A percentile compares a stretch with the other conserved stretches of the same genome.
phyloP scores from a whole-genome alignment of 495 filamentous ascomycete species.

The Xylona heveae region DNA sequence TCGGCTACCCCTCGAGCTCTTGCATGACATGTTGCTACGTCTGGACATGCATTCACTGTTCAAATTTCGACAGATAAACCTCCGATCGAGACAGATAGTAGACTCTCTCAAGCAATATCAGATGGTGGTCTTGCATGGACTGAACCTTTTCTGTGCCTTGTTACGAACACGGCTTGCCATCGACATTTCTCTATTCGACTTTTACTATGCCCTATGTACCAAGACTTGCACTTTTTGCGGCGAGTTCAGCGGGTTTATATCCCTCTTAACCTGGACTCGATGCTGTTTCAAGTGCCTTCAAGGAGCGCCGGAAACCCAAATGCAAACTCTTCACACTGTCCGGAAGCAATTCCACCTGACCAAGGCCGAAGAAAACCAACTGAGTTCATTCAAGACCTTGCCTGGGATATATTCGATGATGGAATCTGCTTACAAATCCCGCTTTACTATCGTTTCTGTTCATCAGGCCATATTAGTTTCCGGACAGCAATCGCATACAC shows the following conservation, averaged over 20 bases:
- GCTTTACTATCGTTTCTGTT: slow-evolving; percentile 15
- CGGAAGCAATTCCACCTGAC: slow-evolving; percentile 15
- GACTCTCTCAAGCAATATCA: slow-evolving; percentile 17
- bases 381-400: slow-evolving; percentile 14
- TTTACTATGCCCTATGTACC: slow-evolving; percentile 16
- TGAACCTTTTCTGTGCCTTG: slow-evolving; percentile 19
- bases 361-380: slow-evolving; percentile 11
- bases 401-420: slow-evolving; percentile 18
- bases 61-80: slow-evolving; percentile 19
- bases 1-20: slow-evolving; percentile 19
- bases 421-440: slow-evolving; percentile 11
- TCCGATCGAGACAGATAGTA: slow-evolving; percentile 15
- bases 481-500: slow-evolving; percentile 8
- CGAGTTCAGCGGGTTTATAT: slow-evolving; percentile 17
- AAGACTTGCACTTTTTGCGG: slow-evolving; percentile 15
- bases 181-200: slow-evolving; percentile 14
- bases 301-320: slow-evolving; percentile 11
- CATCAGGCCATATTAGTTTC: slow-evolving; percentile 12
- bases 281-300: slow-evolving; percentile 18
- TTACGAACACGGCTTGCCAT: slow-evolving; percentile 17
- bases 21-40: slow-evolving; percentile 13
- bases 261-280: slow-evolving; percentile 15
- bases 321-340: slow-evolving; percentile 14
- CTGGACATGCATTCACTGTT: slow-evolving; percentile 20
- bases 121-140: slow-evolving; percentile 14